Base-by-base conservation (phyloP, 148 eudicot genomes). In the Vaccinium myrtillus region DNA sequence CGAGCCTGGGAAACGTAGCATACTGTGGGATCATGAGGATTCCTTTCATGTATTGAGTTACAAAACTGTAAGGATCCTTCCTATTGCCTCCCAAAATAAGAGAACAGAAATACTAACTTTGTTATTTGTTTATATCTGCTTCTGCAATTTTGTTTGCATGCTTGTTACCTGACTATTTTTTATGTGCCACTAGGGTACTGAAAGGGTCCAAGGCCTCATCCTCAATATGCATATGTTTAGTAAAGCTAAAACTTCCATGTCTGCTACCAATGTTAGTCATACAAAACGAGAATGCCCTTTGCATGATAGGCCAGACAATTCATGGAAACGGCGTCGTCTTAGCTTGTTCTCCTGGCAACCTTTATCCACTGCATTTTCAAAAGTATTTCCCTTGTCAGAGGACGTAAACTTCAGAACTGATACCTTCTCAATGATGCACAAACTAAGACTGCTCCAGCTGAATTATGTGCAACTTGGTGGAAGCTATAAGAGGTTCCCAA, bases 1-100 rank as follows among this genome's bases (percentile, higher is more conserved):
- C 7, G 81, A 79, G 23, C 81, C 81, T 56, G 81, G 81, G 48
- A 56, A 54, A 36, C 50, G 69, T 16, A 79, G 81, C 49, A 79
- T 56, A 56, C 23, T 79, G 48, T 79, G 67, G 1, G 50, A 79
- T 23, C 67, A 32, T 18, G 8, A 55, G 50, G 81, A 79, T 56
- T 79, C 81, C n/a, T 56, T 79, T 19, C 69, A 56, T 55, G 69
- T 79, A 53, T 36, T 79, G 50, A 79, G 30, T 56, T 4, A 56
- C 4, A 56, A 56, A 79, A 49, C 30, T 32, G 82, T 79, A 56
- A 79, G 27, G 5, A 25, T 55, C 16, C 15, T 50, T 32, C 32
- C 21, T 3, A 7, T 32, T 16, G 8, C 32, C 36, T 54, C 51
- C 27, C 79, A 21, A 9, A 43, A 74, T 3, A 36, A 73, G 46